Percentiles rank a stretch among this genome's conserved stretches.
Conservation (phyloP, 2,329 filamentous ascomycete genomes). For the Didymosphaeria variabile region DNA sequence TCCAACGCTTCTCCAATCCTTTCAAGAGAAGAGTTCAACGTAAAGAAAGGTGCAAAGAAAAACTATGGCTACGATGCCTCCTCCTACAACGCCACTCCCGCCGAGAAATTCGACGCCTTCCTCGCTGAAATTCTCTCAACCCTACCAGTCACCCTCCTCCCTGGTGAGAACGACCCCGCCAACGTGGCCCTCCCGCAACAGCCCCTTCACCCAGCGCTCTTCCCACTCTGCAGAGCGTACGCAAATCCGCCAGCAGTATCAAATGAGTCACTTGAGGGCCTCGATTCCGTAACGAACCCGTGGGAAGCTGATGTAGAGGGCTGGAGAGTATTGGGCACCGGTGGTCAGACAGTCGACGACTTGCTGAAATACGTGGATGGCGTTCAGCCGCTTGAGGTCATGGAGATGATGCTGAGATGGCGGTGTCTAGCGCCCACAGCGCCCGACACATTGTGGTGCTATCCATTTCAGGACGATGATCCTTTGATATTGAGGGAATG, state of each 20-base stretch:
- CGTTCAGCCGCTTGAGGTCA: conserved; percentile 81
- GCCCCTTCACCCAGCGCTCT: conserved; percentile 90
- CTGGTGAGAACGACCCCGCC: conserved; percentile 84
- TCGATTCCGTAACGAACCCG: conserved; percentile 91
- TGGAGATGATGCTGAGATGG: conserved; percentile 96
- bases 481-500: conserved; percentile 86
- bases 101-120: conserved; percentile 83
- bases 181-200: conserved; percentile 92
- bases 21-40: conserved; percentile 56
- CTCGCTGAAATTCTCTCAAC: conserved; percentile 82
- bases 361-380: conserved; percentile 89
- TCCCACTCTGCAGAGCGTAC: conserved; percentile 78
- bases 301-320: conserved; percentile 92
- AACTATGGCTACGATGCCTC: conserved; percentile 96
- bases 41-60: conserved; percentile 66
- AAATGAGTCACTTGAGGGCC: conserved; percentile 68
- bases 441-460: conserved; percentile 95
- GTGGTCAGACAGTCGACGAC: conserved; percentile 93
- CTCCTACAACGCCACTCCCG: conserved; percentile 86
- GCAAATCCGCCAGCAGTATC: conserved; percentile 58
- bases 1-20: conserved; percentile 58
- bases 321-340: conserved; percentile 84
- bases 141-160: conserved; percentile 87
- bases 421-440: conserved; percentile 90
- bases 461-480: conserved; percentile 94